A percentile compares a stretch with the other conserved stretches of the same genome.
phyloP scores from a whole-genome alignment of 257 asterid genomes.

The Paraleonurus japonicus region DNA sequence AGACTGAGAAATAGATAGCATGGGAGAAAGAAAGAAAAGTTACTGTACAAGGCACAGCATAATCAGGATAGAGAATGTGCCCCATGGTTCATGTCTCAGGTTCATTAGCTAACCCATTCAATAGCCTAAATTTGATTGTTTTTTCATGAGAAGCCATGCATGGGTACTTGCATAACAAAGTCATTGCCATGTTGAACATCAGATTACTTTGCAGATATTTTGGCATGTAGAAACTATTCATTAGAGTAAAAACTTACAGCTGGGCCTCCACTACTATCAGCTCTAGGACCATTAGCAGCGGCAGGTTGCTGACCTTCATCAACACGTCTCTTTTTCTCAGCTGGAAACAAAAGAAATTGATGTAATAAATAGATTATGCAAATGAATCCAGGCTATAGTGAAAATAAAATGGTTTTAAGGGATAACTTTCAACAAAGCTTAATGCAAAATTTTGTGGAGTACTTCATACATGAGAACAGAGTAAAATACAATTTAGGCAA shows the following conservation, averaged over 20 bases:
- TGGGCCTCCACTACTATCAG: conserved; percentile 78
- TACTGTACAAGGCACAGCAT: too few relatives aligned
- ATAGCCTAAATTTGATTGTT: too few relatives aligned
- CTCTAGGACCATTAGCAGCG: conserved; percentile 62
- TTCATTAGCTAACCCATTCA: too few relatives aligned
- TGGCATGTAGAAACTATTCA: conserved; percentile 6
- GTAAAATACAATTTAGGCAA: not conserved
- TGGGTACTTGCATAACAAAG: not conserved
- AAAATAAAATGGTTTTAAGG: not conserved
- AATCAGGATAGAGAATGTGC: too few relatives aligned
- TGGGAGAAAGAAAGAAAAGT: too few relatives aligned
- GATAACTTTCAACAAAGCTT: not conserved
- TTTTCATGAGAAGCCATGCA: conserved; percentile 7
- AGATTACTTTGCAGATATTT: not conserved
- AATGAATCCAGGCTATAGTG: not conserved
- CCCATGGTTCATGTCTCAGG: too few relatives aligned
- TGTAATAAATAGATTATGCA: conserved; percentile 5
- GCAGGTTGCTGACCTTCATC: conserved; percentile 67
- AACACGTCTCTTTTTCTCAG: conserved; percentile 62
- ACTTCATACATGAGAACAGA: not conserved
- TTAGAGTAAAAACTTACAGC: conserved; percentile 59
- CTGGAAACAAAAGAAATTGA: conserved; percentile 39
- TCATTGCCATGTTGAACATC: not conserved
- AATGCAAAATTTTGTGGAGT: not conserved
- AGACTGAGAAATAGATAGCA: too few relatives aligned